phyloP scores from a whole-genome alignment of 1,284 basidiomycete genomes.

The Xerocomus cyaneibrunnescens region DNA sequence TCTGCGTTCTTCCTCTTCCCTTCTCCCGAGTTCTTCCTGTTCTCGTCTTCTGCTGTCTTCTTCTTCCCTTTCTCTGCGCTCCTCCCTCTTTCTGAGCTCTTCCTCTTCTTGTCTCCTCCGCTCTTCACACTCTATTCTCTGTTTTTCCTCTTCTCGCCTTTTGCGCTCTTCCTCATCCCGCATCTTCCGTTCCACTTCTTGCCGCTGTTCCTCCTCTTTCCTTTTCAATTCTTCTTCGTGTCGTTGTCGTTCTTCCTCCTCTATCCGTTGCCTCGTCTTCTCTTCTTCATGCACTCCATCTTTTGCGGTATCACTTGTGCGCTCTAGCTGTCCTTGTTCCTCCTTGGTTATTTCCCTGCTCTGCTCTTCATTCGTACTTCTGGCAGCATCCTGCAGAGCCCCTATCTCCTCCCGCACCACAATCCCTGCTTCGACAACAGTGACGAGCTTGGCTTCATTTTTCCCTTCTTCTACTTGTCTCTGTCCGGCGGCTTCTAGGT shows the following conservation, averaged over 20 bases:
- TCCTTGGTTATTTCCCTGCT: background rate
- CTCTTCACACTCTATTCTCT: background rate
- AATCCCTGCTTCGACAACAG: background rate
- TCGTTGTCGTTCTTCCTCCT: constrained; percentile 13
- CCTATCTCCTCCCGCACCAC: background rate
- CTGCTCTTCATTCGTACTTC: background rate
- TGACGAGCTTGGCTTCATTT: background rate
- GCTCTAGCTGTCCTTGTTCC: background rate
- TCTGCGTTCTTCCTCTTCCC: background rate
- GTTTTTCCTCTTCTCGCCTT: background rate
- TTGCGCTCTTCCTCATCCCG: constrained; percentile 13
- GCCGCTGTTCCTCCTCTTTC: background rate
- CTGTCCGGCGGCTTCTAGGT: background rate
- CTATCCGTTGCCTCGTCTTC: constrained; percentile 4
- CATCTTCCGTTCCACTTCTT: constrained; percentile 1
- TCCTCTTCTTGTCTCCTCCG: constrained; percentile 14
- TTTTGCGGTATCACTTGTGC: background rate
- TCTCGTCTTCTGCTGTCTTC: background rate
- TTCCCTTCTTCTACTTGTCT: constrained; percentile 3
- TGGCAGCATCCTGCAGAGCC: background rate
- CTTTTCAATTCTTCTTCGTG: constrained; percentile 13
- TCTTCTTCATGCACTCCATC: constrained; percentile 15
- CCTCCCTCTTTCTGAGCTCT: constrained; percentile 4
- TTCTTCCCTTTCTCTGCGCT: background rate
- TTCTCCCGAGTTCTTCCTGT: background rate